Conservation (phyloP, 1,139 yeast species). For the Nakaseomyces uthaithaninus region DNA sequence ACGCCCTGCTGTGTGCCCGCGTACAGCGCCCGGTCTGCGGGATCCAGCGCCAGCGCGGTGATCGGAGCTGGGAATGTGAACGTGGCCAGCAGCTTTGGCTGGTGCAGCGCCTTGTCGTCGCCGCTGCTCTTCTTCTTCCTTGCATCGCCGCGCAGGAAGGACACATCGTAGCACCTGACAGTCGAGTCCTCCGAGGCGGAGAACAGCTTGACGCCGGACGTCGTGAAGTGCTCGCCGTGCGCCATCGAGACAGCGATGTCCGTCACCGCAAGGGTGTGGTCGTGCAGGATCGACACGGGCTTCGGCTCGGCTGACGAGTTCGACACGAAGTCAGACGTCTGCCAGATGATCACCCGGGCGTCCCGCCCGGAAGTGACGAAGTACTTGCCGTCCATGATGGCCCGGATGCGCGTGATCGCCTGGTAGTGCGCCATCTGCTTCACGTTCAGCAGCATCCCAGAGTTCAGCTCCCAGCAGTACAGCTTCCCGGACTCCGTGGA, state of each 20-base stretch:
- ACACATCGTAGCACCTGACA: constrained; percentile 53
- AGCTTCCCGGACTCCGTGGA: constrained; percentile 52
- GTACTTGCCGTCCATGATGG: constrained; percentile 59
- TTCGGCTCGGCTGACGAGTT: constrained; percentile 31
- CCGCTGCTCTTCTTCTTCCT: constrained; percentile 10
- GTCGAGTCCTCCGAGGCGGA: constrained; percentile 74
- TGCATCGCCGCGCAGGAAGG: constrained; percentile 11
- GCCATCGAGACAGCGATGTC: constrained; percentile 39
- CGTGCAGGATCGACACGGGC: constrained; percentile 49
- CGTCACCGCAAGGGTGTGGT: constrained; percentile 70
- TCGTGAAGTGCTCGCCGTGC: constrained; percentile 20
- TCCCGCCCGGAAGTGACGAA: constrained; percentile 75
- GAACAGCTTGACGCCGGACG: constrained; percentile 56
- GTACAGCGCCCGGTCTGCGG: constrained; percentile 69
- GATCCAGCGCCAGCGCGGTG: constrained; percentile 60
- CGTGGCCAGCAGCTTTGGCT: constrained; percentile 48
- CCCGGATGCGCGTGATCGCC: constrained; percentile 49
- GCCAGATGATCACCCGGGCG: constrained; percentile 73
- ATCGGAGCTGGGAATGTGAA: constrained; percentile 58
- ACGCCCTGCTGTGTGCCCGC: constrained; percentile 61
- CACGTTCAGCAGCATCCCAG: constrained; percentile 66
- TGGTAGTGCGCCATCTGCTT: constrained; percentile 79
- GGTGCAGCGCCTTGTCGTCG: constrained; percentile 22
- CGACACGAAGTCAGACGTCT: constrained; percentile 46
- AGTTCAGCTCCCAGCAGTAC: constrained; percentile 77